Evolutionary conservation across 257 asterid species (phyloP).

Genomic region (Capsicum rhomboideum): DNA sequence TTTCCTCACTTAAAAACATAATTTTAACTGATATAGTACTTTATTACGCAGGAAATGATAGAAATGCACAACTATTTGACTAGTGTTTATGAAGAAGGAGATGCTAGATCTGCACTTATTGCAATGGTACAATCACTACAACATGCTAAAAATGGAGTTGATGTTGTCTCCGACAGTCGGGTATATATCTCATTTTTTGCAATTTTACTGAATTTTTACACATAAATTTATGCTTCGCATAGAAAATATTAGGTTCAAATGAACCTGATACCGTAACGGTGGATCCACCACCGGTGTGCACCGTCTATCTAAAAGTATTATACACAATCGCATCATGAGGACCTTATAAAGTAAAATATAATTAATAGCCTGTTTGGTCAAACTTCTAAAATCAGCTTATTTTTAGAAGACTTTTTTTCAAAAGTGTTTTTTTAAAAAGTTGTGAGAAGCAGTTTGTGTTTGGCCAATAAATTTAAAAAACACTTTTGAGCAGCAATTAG

Average conservation of each 20-base stretch:
- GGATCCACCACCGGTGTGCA: not conserved
- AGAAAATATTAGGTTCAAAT: too few species aligned
- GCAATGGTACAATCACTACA: slow-evolving; percentile 91
- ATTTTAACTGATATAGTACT: not conserved
- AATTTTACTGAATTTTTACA: not conserved
- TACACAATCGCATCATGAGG: not conserved
- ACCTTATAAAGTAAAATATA: too few species aligned
- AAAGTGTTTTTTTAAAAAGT: too few species aligned
- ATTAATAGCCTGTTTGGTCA: too few species aligned
- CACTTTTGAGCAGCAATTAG: too few species aligned
- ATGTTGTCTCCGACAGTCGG: slow-evolving; percentile 81
- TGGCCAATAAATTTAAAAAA: too few species aligned
- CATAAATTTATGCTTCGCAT: not conserved
- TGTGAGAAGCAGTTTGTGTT: too few species aligned
- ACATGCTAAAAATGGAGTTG: slow-evolving; percentile 87
- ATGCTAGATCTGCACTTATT: slow-evolving; percentile 89
- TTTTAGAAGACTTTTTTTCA: too few species aligned
- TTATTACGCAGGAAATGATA: slow-evolving; percentile 43
- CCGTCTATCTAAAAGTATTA: not conserved
- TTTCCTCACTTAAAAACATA: not conserved
- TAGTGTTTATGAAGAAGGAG: slow-evolving; percentile 93
- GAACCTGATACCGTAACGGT: too few species aligned
- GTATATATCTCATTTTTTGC: slow-evolving; percentile 16
- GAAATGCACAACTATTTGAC: slow-evolving; percentile 95
- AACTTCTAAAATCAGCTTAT: too few species aligned